Percentiles rank a stretch among this genome's conserved stretches.
These are phyloP conservation scores for Aspergillus chevalieri DNA, from an alignment of 2,329 filamentous ascomycete species.

Conservation along the genomic window DNA sequence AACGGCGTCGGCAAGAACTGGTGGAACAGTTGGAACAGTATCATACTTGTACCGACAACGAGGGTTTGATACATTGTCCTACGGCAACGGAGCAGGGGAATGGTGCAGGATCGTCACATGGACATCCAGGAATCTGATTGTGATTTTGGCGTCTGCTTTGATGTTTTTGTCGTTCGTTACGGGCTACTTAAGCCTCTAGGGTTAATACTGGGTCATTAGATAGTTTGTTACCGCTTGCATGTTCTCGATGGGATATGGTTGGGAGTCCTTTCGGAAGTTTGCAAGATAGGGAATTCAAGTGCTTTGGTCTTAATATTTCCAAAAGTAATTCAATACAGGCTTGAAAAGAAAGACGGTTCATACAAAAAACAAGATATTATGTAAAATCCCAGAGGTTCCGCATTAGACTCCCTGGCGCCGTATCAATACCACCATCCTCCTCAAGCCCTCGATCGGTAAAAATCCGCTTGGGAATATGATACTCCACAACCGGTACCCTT, in stretches of 20 bases:
- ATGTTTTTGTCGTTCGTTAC: too few species aligned
- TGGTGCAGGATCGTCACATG: too few species aligned
- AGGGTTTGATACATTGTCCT: not conserved
- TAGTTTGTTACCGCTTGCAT: too few species aligned
- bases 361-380: constrained; percentile 6
- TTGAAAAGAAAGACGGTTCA: not conserved
- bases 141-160: too few species aligned
- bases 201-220: too few species aligned
- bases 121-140: too few species aligned
- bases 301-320: not conserved
- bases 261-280: too few species aligned
- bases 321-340: not conserved
- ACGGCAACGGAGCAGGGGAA: not conserved
- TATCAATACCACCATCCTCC: constrained; percentile 36
- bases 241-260: too few species aligned
- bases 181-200: too few species aligned
- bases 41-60: not conserved
- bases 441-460: constrained; percentile 47
- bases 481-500: constrained; percentile 84
- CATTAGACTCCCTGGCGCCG: constrained; percentile 30
- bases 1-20: not conserved
- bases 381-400: constrained; percentile 35
- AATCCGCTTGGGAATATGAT: constrained; percentile 83
- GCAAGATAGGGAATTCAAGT: too few species aligned
- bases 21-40: too few species aligned